Evolutionary conservation across 2,329 filamentous ascomycete genomes (phyloP).

Genomic region (Dryadomyces quercus-mongolicae): DNA sequence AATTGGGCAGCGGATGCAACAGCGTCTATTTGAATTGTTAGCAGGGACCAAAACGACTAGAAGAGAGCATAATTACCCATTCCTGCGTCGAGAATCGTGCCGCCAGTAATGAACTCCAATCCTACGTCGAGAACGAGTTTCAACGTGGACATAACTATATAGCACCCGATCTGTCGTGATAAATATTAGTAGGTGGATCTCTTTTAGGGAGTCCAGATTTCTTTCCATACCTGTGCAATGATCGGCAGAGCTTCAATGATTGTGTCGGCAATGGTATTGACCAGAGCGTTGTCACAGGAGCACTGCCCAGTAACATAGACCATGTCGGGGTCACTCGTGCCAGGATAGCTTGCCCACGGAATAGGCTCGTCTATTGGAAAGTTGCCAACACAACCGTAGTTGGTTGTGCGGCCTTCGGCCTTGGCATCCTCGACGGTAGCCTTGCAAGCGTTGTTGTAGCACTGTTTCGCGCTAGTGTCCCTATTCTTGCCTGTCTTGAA

Average conservation of each 20-base stretch:
- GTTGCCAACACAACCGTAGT: slow-evolving; percentile 8
- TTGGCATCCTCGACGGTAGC: slow-evolving; percentile 2
- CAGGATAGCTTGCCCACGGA: slow-evolving; percentile 3
- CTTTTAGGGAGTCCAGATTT: not conserved
- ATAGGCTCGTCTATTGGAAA: slow-evolving; percentile 7
- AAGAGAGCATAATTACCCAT: not conserved
- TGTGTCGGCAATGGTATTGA: slow-evolving; percentile 6
- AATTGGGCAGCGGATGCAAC: not conserved
- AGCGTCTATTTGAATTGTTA: not conserved
- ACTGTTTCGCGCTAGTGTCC: not conserved
- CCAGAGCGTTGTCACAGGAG: slow-evolving; percentile 8
- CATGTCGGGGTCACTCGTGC: not conserved
- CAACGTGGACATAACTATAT: slow-evolving; percentile 11
- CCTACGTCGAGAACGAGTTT: slow-evolving; percentile 9
- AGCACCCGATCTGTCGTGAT: slow-evolving; percentile 3
- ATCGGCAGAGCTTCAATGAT: slow-evolving; percentile 9
- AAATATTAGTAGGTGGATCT: not conserved
- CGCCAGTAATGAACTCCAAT: slow-evolving; percentile 2
- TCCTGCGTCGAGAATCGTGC: slow-evolving; percentile 3
- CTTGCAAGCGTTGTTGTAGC: slow-evolving; percentile 6
- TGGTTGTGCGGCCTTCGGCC: slow-evolving; percentile 4
- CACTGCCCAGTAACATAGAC: slow-evolving; percentile 3
- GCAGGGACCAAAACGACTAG: not conserved
- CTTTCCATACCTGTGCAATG: slow-evolving; percentile 6
- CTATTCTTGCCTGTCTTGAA: not conserved